Percentiles rank a stretch among this genome's conserved stretches.
phyloP scores from a whole-genome alignment of 2,329 filamentous ascomycete species.

The Colletotrichum trifolii region DNA sequence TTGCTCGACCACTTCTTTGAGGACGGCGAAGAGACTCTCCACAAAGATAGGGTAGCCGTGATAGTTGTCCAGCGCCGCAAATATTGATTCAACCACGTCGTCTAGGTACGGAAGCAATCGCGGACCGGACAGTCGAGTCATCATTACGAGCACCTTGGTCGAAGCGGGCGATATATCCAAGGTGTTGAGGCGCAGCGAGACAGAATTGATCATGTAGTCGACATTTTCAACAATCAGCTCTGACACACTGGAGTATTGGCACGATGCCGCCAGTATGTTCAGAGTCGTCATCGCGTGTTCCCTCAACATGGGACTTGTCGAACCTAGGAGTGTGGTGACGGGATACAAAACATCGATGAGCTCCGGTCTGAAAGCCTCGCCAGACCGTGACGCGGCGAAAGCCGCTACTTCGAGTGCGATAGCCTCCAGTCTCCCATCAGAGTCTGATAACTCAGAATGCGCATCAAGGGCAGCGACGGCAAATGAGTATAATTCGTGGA shows the following conservation, averaged over 20 bases:
- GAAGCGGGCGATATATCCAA: slow-evolving; percentile 93
- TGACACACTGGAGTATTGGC: slow-evolving; percentile 78
- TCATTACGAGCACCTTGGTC: slow-evolving; percentile 91
- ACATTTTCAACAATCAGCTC: slow-evolving; percentile 89
- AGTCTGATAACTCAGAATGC: slow-evolving; percentile 58
- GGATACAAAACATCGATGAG: slow-evolving; percentile 93
- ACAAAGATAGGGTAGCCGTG: slow-evolving; percentile 92
- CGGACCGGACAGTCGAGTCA: slow-evolving; percentile 88
- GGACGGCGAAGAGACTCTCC: slow-evolving; percentile 83
- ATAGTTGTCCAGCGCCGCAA: slow-evolving; percentile 92
- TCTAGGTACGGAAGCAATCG: slow-evolving; percentile 87
- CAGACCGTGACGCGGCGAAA: slow-evolving; percentile 76
- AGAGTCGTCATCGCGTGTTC: slow-evolving; percentile 85
- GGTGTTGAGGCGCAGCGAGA: slow-evolving; percentile 88
- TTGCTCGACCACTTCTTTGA: slow-evolving; percentile 86
- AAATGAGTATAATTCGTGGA: slow-evolving; percentile 76
- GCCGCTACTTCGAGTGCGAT: slow-evolving; percentile 85
- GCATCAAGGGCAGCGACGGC: slow-evolving; percentile 72
- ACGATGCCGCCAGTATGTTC: slow-evolving; percentile 81
- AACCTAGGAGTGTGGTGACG: slow-evolving; percentile 87
- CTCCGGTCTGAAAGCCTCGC: slow-evolving; percentile 79
- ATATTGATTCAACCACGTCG: slow-evolving; percentile 90
- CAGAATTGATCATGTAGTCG: slow-evolving; percentile 95
- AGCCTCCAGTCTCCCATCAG: slow-evolving; percentile 80
- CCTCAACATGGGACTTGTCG: slow-evolving; percentile 73